Conservation (phyloP, 805 yeast species). For the Sporopachydermia quercuum region DNA sequence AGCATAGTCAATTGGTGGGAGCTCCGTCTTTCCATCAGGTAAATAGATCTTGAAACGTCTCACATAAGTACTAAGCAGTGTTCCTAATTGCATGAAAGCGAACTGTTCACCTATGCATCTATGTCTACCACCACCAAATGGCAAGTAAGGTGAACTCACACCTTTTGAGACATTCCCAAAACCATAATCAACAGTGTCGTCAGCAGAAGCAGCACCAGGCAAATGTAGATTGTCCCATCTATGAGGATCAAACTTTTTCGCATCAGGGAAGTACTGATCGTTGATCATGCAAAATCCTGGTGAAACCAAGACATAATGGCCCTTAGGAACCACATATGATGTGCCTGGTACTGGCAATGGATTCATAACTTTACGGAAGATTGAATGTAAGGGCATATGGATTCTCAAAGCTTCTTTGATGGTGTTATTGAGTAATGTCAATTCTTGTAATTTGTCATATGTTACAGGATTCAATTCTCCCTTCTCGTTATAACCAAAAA, state of each 20-base stretch:
- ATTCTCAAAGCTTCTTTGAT: constrained; percentile 89
- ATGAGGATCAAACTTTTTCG: constrained; percentile 62
- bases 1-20: constrained; percentile 46
- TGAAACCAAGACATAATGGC: constrained; percentile 79
- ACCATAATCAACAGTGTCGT: constrained; percentile 69
- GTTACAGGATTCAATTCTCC: constrained; percentile 39
- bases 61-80: constrained; percentile 60
- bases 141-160: constrained; percentile 88
- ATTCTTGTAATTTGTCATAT: constrained; percentile 68
- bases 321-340: constrained; percentile 68
- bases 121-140: constrained; percentile 99
- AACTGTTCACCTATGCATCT: constrained; percentile 99
- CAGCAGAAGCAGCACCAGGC: constrained; percentile 8
- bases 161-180: constrained; percentile 94
- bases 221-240: constrained; percentile 49
- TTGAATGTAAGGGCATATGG: constrained; percentile 94
- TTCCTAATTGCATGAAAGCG: constrained; percentile 87
- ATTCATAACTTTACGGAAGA: constrained; percentile 79
- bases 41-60: constrained; percentile 67
- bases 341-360: constrained; percentile 72
- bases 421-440: constrained; percentile 70
- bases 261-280: constrained; percentile 66
- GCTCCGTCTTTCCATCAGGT: constrained; percentile 28
- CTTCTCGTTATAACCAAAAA: constrained; percentile 26
- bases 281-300: constrained; percentile 84